phyloP scores from a whole-genome alignment of 169 alveolate species.

The Ophryocystis elektroscirrha region DNA sequence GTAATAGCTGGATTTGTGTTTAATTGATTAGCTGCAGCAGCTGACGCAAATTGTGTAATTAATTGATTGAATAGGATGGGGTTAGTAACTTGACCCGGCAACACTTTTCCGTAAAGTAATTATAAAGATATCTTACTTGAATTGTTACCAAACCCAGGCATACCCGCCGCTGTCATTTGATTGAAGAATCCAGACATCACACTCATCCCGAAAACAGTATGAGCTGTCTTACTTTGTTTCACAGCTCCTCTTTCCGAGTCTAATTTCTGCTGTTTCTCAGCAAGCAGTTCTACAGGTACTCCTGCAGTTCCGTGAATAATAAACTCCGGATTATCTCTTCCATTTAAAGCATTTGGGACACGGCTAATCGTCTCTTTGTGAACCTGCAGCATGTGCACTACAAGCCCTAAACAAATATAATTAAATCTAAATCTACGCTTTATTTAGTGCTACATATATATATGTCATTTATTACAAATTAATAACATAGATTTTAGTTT shows the following conservation, averaged over 20 bases:
- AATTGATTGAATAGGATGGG: neutral
- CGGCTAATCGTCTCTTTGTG: conserved; percentile 59
- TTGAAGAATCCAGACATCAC: conserved; percentile 37
- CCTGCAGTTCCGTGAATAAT: conserved; percentile 92
- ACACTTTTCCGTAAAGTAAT: neutral
- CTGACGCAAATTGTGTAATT: neutral
- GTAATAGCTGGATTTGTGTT: too few relatives aligned
- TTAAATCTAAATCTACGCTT: neutral
- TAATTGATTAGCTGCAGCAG: too few relatives aligned
- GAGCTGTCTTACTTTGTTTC: neutral
- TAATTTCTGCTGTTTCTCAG: conserved; percentile 39
- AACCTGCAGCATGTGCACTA: conserved; percentile 48
- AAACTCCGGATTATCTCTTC: conserved; percentile 71
- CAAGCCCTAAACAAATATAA: too few relatives aligned
- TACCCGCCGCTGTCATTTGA: conserved; percentile 25
- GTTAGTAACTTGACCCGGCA: neutral
- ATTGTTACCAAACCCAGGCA: neutral
- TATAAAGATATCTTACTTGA: neutral
- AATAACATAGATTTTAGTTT: neutral
- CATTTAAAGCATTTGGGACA: conserved; percentile 85
- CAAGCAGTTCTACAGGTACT: conserved; percentile 61
- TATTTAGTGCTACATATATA: neutral
- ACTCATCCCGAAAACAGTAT: conserved; percentile 13
- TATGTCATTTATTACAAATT: neutral
- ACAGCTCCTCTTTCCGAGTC: conserved; percentile 29